Evolutionary conservation across 2,329 filamentous ascomycete genomes (phyloP), one percentile per base, ranked within the genome.

Genomic region (Pseudopithomyces maydicus): DNA sequence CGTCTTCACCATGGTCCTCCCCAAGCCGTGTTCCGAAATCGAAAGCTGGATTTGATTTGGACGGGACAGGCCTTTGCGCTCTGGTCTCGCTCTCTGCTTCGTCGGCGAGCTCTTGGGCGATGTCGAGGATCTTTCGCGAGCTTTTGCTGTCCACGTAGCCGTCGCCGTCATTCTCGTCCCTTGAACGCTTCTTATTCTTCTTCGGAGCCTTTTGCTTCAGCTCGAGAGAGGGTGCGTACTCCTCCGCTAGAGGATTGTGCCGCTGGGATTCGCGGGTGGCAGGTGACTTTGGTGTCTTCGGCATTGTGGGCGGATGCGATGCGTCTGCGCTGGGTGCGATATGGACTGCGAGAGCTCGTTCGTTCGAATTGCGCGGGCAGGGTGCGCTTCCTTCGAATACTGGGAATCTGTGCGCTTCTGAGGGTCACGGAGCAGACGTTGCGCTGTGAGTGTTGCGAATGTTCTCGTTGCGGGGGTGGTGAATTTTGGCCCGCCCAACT

Each of bases 191-290:
- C 63, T 80, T 91, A 69, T 82, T 82, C 65, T 88, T 82, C 65
- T 88, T 88, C 29, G 86, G 82, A 1, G 74, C 65, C 68, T 82
- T 93, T 88, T 74, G 87, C 87, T 79, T 93, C 86, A 70, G 94
- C 75, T 64, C 88, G 81, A 58, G 88, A 83, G 56, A 88, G 84
- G 65, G 91, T 82, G 66, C 89, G 78, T 72, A 98, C 83, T 98
- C 95, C 72, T 96, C 90, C 68, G 94, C 90, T 58, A 99, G 89
- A 39, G 94, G 93, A 67, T 96, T 96, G 79, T 97, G 94, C 63
- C 91, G 88, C 70, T 89, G 87, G 58, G 82, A 82, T 65, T 82
- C 82, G 73, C 83, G 86, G 64, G 75, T 79, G 56, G 81, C 82
- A 64, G 77, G 80, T 64, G 81, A 77, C 60, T 78, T 83, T 17